These are phyloP conservation scores for Backusella mclennaniae DNA, from an alignment of 192 early-diverging fungal genomes.

Conservation along the genomic window DNA sequence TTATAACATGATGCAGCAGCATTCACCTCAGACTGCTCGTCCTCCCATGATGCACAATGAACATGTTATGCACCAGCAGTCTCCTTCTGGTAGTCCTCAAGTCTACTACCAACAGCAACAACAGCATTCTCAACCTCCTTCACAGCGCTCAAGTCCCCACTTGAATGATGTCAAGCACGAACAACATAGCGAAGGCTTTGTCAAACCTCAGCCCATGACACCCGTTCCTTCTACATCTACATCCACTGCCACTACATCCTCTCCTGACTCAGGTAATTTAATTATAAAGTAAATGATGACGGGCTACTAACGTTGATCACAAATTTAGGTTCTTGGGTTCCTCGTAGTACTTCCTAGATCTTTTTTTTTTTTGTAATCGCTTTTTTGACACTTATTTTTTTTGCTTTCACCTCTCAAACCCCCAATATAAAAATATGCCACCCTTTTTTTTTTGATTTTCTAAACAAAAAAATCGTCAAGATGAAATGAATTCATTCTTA, in stretches of 20 bases:
- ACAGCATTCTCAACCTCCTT: conserved; percentile 13
- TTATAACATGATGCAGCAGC: conserved; percentile 14
- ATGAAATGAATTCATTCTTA: neutral
- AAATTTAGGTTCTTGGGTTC: conserved; percentile 12
- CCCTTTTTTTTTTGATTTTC: neutral
- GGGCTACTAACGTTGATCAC: neutral
- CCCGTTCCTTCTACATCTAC: conserved; percentile 37
- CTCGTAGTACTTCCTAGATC: conserved; percentile 7
- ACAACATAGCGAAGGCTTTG: conserved; percentile 15
- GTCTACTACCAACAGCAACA: conserved; percentile 15
- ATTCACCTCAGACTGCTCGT: conserved; percentile 12
- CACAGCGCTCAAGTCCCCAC: conserved; percentile 18
- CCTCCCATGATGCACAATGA: conserved; percentile 13
- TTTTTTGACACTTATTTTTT: neutral
- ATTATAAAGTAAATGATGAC: neutral
- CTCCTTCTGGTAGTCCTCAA: conserved; percentile 14
- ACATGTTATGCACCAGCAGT: conserved; percentile 13
- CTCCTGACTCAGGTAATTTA: conserved; percentile 35
- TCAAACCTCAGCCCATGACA: conserved; percentile 25
- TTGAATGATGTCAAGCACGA: conserved; percentile 8
- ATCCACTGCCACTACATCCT: conserved; percentile 30
- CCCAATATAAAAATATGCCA: neutral
- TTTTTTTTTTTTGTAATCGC: neutral
- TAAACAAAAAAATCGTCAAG: neutral
- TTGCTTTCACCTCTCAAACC: neutral